Evolutionary conservation across 805 yeast genomes (phyloP).

Genomic region (Kockiozyma suomiensis): DNA sequence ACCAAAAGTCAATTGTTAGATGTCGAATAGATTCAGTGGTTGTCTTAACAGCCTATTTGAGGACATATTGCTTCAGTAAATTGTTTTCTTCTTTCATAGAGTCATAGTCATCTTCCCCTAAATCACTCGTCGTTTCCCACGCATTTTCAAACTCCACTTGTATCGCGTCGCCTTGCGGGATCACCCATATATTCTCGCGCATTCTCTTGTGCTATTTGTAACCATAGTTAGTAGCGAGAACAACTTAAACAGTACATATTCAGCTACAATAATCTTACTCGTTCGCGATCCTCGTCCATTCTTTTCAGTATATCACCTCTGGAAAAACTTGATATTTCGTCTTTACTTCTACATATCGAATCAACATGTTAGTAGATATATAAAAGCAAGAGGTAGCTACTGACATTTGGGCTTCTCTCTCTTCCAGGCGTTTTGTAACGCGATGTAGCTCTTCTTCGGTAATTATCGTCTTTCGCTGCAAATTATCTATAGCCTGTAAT

Average conservation of each 20-base stretch:
- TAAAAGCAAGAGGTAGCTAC: slow-evolving; percentile 1
- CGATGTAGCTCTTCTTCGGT: slow-evolving; percentile 23
- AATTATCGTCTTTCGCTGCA: slow-evolving; percentile 24
- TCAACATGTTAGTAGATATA: not conserved
- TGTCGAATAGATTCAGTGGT: not conserved
- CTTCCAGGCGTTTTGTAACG: not conserved
- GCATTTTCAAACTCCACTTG: slow-evolving; percentile 32
- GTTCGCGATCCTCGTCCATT: slow-evolving; percentile 91
- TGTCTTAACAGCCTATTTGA: not conserved
- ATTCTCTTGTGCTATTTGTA: slow-evolving; percentile 57
- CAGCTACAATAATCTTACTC: slow-evolving; percentile 43
- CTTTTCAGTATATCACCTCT: slow-evolving; percentile 65
- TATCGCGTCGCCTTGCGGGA: slow-evolving; percentile 39
- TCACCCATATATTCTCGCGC: slow-evolving; percentile 80
- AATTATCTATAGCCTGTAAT: slow-evolving; percentile 26
- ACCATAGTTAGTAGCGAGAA: not conserved
- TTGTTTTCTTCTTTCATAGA: slow-evolving; percentile 29
- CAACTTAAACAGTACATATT: too few relatives aligned
- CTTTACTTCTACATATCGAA: slow-evolving; percentile 11
- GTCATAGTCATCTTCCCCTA: slow-evolving; percentile 33
- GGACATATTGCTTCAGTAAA: not conserved
- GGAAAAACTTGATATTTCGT: slow-evolving; percentile 35
- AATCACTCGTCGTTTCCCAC: slow-evolving; percentile 32
- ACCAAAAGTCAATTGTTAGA: not conserved
- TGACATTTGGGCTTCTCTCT: slow-evolving; percentile 12